Evolutionary conservation across 2,329 filamentous ascomycete species (phyloP).

Genomic region (Verticillium albo-atrum): DNA sequence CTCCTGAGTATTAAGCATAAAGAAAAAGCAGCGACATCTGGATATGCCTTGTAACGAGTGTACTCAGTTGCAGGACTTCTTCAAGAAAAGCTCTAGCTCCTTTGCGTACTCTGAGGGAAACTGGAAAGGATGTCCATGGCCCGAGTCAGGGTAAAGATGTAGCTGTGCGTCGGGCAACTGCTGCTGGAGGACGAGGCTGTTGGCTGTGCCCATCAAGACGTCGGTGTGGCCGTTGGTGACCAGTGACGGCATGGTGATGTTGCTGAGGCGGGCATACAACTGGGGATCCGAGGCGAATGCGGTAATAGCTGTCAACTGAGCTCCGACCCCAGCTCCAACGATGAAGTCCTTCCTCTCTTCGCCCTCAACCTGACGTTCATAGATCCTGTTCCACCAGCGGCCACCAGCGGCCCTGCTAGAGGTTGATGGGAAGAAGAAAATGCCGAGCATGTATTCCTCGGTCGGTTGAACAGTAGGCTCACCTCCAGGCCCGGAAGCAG

Average conservation of each 20-base stretch:
- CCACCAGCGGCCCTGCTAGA: neutral
- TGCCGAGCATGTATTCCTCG: neutral
- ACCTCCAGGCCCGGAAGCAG: too few relatives aligned
- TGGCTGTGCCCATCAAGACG: neutral
- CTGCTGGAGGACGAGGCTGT: neutral
- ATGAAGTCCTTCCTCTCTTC: neutral
- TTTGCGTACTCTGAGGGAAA: conserved; percentile 4
- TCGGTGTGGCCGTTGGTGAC: neutral
- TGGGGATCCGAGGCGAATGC: neutral
- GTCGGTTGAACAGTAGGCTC: too few relatives aligned
- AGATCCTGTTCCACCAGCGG: neutral
- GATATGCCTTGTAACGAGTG: too few relatives aligned
- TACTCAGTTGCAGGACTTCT: too few relatives aligned
- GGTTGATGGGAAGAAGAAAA: neutral
- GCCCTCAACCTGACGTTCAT: neutral
- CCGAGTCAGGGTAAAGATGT: conserved; percentile 28
- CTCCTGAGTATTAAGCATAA: too few relatives aligned
- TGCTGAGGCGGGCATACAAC: neutral
- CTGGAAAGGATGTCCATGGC: conserved; percentile 30
- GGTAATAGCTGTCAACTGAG: neutral
- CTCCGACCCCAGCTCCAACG: neutral
- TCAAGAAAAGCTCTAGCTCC: neutral
- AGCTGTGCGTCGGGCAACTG: conserved; percentile 19
- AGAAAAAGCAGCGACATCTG: too few relatives aligned
- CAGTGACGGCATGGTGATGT: neutral